A percentile compares a stretch with the other conserved stretches of the same genome.
Evolutionary conservation across 2,329 filamentous ascomycete genomes (phyloP).

Genomic region (Microascus cirrosus): DNA sequence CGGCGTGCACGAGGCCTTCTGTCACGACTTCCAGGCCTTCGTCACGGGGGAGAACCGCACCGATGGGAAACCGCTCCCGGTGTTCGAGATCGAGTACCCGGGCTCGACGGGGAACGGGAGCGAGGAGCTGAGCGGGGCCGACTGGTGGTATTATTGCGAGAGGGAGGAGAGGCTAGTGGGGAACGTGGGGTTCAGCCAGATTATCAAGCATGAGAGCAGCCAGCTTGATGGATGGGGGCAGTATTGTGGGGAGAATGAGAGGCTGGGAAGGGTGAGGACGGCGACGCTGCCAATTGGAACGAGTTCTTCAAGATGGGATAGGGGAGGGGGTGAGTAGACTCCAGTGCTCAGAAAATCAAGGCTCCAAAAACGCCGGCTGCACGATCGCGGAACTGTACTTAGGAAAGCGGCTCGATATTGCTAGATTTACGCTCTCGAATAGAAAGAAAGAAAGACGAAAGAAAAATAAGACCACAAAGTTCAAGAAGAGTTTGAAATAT

Average conservation of each 20-base stretch:
- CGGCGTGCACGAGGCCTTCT: slow-evolving; percentile 15
- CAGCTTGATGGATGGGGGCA: slow-evolving; percentile 20
- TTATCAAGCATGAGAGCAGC: slow-evolving; percentile 19
- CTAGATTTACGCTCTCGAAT: too few relatives aligned
- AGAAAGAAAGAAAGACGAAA: too few relatives aligned
- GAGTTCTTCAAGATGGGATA: too few relatives aligned
- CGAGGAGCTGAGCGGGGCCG: slow-evolving; percentile 12
- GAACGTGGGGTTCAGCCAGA: slow-evolving; percentile 18
- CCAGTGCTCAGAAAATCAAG: too few relatives aligned
- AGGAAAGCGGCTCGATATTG: too few relatives aligned
- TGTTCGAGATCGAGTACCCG: slow-evolving; percentile 22
- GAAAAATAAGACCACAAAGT: too few relatives aligned
- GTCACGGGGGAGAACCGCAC: slow-evolving; percentile 8
- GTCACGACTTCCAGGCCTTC: slow-evolving; percentile 17
- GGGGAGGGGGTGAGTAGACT: too few relatives aligned
- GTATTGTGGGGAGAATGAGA: slow-evolving; percentile 13
- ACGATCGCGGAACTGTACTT: too few relatives aligned
- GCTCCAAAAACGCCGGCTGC: too few relatives aligned
- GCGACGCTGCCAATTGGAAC: neutral
- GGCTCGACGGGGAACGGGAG: slow-evolving; percentile 12
- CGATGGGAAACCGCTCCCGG: slow-evolving; percentile 14
- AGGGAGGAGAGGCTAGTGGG: slow-evolving; percentile 9
- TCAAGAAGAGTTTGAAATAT: too few relatives aligned
- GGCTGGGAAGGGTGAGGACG: neutral
- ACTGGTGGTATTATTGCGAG: slow-evolving; percentile 15